phyloP scores from a whole-genome alignment of 192 early-diverging fungal species.

The Chytriomyces sp. region DNA sequence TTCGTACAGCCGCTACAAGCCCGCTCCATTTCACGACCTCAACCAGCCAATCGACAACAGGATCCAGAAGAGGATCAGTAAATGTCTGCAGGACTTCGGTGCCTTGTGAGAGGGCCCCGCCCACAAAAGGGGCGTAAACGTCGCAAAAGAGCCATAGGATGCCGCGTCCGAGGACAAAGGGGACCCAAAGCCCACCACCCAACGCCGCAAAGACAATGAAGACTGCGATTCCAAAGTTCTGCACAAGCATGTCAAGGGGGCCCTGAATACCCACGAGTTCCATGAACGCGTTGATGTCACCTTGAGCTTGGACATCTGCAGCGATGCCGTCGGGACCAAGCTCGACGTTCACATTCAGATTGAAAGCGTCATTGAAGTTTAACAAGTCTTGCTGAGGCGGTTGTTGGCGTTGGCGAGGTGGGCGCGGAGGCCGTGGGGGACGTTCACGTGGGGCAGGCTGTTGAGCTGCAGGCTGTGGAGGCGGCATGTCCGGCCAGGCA shows the following conservation, averaged over 20 bases:
- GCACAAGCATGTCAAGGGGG: constrained; percentile 72
- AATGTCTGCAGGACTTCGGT: constrained; percentile 52
- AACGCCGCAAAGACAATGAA: constrained; percentile 73
- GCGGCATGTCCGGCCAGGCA: background rate
- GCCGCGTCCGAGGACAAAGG: constrained; percentile 66
- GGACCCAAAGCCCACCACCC: constrained; percentile 72
- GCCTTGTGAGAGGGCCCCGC: background rate
- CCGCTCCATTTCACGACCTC: constrained; percentile 30
- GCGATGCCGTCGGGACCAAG: constrained; percentile 31
- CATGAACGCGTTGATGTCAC: constrained; percentile 60
- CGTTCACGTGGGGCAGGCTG: constrained; percentile 1
- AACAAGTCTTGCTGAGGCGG: constrained; percentile 3
- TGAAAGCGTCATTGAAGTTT: constrained; percentile 19
- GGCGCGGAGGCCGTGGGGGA: background rate
- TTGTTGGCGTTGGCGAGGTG: constrained; percentile 2
- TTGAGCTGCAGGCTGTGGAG: background rate
- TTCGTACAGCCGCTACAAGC: background rate
- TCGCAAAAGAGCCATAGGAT: constrained; percentile 34
- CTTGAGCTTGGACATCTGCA: constrained; percentile 39
- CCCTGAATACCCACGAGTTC: constrained; percentile 93
- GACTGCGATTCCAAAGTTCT: constrained; percentile 80
- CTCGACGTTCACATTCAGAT: constrained; percentile 37
- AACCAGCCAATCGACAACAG: constrained; percentile 56
- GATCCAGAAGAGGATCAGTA: constrained; percentile 75
- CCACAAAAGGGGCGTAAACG: constrained; percentile 34